These are phyloP conservation scores for Aspergillus cavernicola DNA, from an alignment of 495 filamentous ascomycete species.

Conservation along the genomic window DNA sequence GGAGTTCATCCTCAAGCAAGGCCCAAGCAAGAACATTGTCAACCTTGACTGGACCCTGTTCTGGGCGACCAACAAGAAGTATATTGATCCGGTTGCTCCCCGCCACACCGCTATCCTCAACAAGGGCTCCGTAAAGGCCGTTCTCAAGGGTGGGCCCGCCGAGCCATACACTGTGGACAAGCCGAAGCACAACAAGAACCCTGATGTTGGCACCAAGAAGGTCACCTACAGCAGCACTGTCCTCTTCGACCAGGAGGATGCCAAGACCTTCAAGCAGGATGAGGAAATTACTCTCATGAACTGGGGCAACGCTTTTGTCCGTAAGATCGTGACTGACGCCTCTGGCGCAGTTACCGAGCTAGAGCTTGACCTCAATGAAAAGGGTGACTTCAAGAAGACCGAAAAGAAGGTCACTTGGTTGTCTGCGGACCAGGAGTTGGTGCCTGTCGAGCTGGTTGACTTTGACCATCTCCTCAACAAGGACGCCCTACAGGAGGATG, in stretches of 20 bases:
- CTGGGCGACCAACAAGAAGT: constrained; percentile 95
- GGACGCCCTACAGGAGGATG: constrained; percentile 80
- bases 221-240: constrained; percentile 69
- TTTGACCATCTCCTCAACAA: constrained; percentile 93
- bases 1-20: constrained; percentile 91
- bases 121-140: constrained; percentile 63
- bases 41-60: constrained; percentile 88
- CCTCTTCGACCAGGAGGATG: constrained; percentile 82
- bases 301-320: constrained; percentile 90
- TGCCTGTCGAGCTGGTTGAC: constrained; percentile 81
- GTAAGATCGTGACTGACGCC: constrained; percentile 60
- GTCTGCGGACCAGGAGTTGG: constrained; percentile 66
- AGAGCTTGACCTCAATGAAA: constrained; percentile 75
- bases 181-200: constrained; percentile 84
- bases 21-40: constrained; percentile 81
- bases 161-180: constrained; percentile 64
- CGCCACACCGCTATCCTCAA: constrained; percentile 78
- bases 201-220: constrained; percentile 77
- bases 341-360: constrained; percentile 59
- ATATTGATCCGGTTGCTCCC: constrained; percentile 83
- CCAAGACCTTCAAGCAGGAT: constrained; percentile 70
- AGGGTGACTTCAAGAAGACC: constrained; percentile 90
- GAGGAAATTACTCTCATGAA: constrained; percentile 96
- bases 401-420: constrained; percentile 96
- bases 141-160: constrained; percentile 63